Percentiles rank a stretch among this genome's conserved stretches.
Evolutionary conservation across 305 asterid genomes (phyloP).

Genomic region (Fraxinus platypoda): DNA sequence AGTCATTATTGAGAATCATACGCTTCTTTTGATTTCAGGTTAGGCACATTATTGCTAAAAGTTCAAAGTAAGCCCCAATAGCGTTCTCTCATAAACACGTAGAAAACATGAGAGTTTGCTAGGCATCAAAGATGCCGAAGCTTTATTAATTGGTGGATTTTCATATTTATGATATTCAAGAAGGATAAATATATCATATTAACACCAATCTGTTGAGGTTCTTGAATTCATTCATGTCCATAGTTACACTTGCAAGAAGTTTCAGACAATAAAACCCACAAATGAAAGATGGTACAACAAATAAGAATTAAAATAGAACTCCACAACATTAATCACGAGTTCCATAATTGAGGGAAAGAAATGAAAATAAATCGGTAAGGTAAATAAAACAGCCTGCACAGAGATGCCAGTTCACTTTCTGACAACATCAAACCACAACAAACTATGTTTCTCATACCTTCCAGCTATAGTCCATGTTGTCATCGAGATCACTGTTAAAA

Average conservation of each 20-base stretch:
- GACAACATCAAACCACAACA: neutral
- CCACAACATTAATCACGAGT: slow-evolving; percentile 19
- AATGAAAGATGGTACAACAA: neutral
- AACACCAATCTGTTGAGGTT: neutral
- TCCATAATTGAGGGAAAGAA: slow-evolving; percentile 16
- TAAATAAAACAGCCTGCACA: slow-evolving; percentile 39
- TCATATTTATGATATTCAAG: neutral
- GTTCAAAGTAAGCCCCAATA: neutral
- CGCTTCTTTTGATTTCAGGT: too few species aligned
- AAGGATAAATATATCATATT: neutral
- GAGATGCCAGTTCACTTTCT: slow-evolving; percentile 18
- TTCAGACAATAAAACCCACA: slow-evolving; percentile 22
- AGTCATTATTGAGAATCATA: neutral
- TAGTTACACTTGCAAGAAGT: slow-evolving; percentile 42
- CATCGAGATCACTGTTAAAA: slow-evolving; percentile 64
- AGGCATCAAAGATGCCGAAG: neutral
- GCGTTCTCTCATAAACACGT: neutral
- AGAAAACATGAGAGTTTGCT: too few species aligned
- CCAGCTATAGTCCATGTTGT: slow-evolving; percentile 64
- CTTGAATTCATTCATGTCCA: slow-evolving; percentile 21
- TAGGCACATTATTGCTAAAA: too few species aligned
- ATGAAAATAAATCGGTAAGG: neutral
- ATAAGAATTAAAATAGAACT: slow-evolving; percentile 21
- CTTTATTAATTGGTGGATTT: neutral
- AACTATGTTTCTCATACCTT: slow-evolving; percentile 33